Percentiles rank a stretch among this genome's conserved stretches.
phyloP scores from a whole-genome alignment of 352 stramenopile genomes.

The Phytopythium litorale region DNA sequence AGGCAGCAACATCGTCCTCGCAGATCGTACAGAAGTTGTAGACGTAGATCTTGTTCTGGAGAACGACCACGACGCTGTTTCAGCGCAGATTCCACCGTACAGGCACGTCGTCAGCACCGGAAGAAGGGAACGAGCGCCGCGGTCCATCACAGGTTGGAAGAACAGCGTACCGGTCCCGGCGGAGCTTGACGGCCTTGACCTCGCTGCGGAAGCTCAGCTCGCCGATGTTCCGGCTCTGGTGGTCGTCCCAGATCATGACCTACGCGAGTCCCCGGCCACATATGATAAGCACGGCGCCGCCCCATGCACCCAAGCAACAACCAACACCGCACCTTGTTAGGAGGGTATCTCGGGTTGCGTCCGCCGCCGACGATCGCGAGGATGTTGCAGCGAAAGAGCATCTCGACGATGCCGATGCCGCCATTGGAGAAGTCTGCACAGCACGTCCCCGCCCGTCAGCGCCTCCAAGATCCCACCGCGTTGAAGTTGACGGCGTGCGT shows the following conservation, averaged over 20 bases:
- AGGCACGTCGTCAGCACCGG: not conserved
- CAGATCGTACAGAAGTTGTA: constrained; percentile 93
- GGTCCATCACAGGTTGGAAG: not conserved
- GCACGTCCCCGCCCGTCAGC: not conserved
- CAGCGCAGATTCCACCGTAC: not conserved
- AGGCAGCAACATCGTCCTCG: not conserved
- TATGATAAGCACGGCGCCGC: not conserved
- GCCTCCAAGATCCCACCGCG: not conserved
- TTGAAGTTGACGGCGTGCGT: not conserved
- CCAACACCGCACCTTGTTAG: constrained; percentile 87
- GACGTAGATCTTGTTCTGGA: constrained; percentile 97
- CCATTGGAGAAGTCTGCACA: constrained; percentile 90
- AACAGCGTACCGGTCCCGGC: constrained; percentile 82
- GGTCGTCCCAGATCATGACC: constrained; percentile 99
- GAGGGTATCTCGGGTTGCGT: constrained; percentile 91
- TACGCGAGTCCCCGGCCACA: constrained; percentile 18
- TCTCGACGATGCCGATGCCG: constrained; percentile 98
- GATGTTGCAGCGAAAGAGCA: constrained; percentile 99
- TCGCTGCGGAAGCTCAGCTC: constrained; percentile 97
- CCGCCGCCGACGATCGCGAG: constrained; percentile 93
- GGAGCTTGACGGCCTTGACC: constrained; percentile 95
- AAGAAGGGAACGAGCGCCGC: not conserved
- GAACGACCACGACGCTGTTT: constrained; percentile 92
- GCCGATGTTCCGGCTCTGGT: constrained; percentile 96
- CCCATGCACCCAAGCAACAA: not conserved